A percentile compares a stretch with the other conserved stretches of the same genome.
Evolutionary conservation across 192 early-diverging fungal genomes (phyloP).

Genomic region (Linnemannia zychae): DNA sequence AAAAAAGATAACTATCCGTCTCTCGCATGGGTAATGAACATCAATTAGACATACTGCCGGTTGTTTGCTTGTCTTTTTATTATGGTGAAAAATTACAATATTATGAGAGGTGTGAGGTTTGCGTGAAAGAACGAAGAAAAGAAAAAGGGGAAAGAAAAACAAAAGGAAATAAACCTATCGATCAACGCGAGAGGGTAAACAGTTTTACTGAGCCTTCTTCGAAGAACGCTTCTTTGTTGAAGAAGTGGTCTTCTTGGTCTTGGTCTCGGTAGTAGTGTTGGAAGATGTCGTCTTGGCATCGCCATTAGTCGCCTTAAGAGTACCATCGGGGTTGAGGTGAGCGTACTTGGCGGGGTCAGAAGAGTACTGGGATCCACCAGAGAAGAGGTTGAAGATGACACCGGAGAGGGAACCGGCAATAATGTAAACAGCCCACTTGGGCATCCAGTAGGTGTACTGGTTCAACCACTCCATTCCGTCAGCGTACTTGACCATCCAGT

Average conservation of each 20-base stretch:
- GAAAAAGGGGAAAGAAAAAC: not conserved
- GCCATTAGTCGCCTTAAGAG: slow-evolving; percentile 23
- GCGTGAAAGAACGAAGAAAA: not conserved
- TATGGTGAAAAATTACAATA: not conserved
- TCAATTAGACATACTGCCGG: not conserved
- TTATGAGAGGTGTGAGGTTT: not conserved
- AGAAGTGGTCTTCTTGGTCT: slow-evolving; percentile 17
- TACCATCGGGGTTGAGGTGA: slow-evolving; percentile 52
- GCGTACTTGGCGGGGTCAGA: slow-evolving; percentile 45
- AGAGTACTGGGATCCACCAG: slow-evolving; percentile 52
- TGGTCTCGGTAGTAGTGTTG: slow-evolving; percentile 13
- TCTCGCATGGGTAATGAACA: no score
- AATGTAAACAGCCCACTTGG: slow-evolving; percentile 45
- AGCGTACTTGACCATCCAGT: slow-evolving; percentile 38
- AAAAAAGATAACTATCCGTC: not conserved
- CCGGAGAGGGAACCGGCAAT: slow-evolving; percentile 50
- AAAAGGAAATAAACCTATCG: not conserved
- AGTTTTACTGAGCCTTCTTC: slow-evolving; percentile 41
- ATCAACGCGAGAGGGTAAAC: no score
- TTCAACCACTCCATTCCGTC: slow-evolving; percentile 30
- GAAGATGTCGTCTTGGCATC: not conserved
- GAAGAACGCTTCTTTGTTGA: slow-evolving; percentile 50
- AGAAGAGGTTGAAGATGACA: slow-evolving; percentile 45
- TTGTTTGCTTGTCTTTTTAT: not conserved
- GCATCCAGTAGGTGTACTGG: slow-evolving; percentile 52